Evolutionary conservation across 768 basidiomycete genomes (phyloP), one percentile per base, ranked within the genome.

Genomic region (Russula compacta): DNA sequence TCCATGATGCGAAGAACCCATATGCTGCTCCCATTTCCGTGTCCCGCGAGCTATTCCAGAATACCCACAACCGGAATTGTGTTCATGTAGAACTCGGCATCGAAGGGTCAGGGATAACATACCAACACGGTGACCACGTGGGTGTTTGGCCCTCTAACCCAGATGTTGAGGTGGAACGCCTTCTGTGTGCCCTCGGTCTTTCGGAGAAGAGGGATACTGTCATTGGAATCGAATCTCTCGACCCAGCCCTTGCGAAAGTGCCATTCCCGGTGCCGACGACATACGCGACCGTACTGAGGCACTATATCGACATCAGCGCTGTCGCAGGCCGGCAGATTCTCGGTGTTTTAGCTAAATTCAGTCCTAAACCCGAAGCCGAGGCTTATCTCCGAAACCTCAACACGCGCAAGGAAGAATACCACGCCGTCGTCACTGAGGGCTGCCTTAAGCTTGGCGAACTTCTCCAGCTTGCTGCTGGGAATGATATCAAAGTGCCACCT

Each of bases 201-300:
- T 79, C 81, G 65, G 80, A 86, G 63, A 91, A 91, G 76, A 82
- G 83, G 69, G 85, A 95, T 72, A 79, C 81, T 42, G 83, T 93
- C 51, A 92, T 99, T 68, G 83, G 86, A 65, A 92, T 99, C 61
- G 93, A 94, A 70, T 95, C 93, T n/a, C 84, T 98, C 61, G 95
- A 99, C 70, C 95, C 97, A 19, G 93, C 95, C 15, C 81, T 99
- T 35, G 95, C 95, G 60, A 98, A 98, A 74, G 95, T 98, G 59
- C 95, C 95, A 17, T 99, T 98, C 86, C 95, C 97, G 12, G 89
- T 94, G 19, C 95, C 95, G 1, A 94, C 95, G 2, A 98, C 95
- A 8, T 98, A 97, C 68, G 83, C 79, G 61, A 88, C 93, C 51
- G 92, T 98, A 64, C 84, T 99, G 64, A 86, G 94, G 40, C 90